phyloP scores from a whole-genome alignment of 225 moss, liverwort and hornwort genomes.

The Straminergon stramineum region DNA sequence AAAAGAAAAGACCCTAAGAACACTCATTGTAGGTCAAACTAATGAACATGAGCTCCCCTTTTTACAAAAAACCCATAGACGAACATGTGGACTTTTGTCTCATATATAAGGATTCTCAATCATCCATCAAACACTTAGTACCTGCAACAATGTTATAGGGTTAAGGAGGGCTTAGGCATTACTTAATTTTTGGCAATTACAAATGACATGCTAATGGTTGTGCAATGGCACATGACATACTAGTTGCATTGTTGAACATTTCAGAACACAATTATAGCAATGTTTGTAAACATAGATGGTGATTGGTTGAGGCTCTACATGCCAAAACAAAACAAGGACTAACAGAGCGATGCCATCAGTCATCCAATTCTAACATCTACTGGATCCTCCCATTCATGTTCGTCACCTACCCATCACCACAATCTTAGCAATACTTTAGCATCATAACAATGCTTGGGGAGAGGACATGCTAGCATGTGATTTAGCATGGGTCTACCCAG shows the following conservation, averaged over 20 bases:
- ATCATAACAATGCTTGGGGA: too few relatives aligned
- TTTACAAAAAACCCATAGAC: background rate
- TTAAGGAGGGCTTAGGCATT: fast-evolving
- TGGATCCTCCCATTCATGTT: too few relatives aligned
- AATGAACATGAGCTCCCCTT: fast-evolving
- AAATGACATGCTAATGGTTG: background rate
- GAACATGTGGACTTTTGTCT: background rate
- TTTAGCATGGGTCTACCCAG: too few relatives aligned
- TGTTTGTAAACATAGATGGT: background rate
- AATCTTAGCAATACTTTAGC: too few relatives aligned
- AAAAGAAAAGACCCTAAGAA: background rate
- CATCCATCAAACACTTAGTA: background rate
- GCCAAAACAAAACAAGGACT: background rate
- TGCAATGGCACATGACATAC: background rate
- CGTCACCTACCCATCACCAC: too few relatives aligned
- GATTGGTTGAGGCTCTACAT: background rate
- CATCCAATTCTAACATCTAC: too few relatives aligned
- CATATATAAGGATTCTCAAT: fast-evolving
- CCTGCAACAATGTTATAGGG: fast-evolving
- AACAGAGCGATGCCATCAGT: too few relatives aligned
- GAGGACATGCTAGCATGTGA: too few relatives aligned
- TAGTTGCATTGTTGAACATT: background rate
- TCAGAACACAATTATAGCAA: fast-evolving
- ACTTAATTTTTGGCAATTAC: background rate
- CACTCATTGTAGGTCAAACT: fast-evolving